Conservation (phyloP, 441 rosid genomes). For the Aquilaria agallochum region DNA sequence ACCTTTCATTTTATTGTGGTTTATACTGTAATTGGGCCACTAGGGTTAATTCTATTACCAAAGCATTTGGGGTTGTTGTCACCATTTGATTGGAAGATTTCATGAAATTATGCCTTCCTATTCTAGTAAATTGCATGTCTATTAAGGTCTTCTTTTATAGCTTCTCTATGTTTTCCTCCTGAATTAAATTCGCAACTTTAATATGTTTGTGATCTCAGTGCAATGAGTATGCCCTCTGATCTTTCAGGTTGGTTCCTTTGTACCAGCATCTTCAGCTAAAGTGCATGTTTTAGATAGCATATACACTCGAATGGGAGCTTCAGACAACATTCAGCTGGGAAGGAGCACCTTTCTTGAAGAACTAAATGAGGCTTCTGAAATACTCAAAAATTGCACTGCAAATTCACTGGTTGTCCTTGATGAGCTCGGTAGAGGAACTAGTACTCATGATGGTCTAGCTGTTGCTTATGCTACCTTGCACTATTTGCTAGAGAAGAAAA, state of each 20-base stretch:
- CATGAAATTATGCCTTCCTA: too few species aligned
- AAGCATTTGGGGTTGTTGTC: too few species aligned
- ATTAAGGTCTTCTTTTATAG: not conserved
- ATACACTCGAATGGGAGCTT: constrained; percentile 92
- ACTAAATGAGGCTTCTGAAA: constrained; percentile 75
- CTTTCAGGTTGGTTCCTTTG: constrained; percentile 89
- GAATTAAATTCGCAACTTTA: constrained; percentile 11
- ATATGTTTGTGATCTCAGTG: constrained; percentile 2
- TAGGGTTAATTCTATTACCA: too few species aligned
- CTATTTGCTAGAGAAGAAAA: constrained; percentile 62
- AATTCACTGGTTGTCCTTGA: constrained; percentile 82
- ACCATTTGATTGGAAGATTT: too few species aligned
- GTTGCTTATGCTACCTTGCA: constrained; percentile 85
- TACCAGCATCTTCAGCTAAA: constrained; percentile 78
- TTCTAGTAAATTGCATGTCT: too few species aligned
- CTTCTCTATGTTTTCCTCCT: not conserved
- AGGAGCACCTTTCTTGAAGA: constrained; percentile 93
- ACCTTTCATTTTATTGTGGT: too few species aligned
- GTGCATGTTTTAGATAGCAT: constrained; percentile 79
- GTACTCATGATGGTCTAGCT: constrained; percentile 94
- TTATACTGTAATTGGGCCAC: too few species aligned
- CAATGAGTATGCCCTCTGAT: constrained; percentile 26
- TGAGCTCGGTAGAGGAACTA: constrained; percentile 96
- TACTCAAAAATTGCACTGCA: constrained; percentile 62
- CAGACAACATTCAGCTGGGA: constrained; percentile 92